Evolutionary conservation across 1,284 basidiomycete species (phyloP).

Genomic region (Cystobasidium pallidum): DNA sequence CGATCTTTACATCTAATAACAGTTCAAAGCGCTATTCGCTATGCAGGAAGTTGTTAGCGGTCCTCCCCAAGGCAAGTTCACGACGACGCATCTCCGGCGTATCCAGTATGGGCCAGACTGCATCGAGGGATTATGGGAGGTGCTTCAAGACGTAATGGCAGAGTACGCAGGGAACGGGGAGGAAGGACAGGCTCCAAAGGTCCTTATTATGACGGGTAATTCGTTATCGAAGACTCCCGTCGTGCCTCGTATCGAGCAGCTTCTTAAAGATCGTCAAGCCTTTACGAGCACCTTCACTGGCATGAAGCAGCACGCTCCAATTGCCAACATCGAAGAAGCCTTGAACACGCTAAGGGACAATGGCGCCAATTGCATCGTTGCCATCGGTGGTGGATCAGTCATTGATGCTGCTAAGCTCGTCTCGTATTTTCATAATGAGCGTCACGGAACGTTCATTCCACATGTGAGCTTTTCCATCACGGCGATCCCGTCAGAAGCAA

Average conservation of each 20-base stretch:
- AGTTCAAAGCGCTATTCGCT: too few species aligned
- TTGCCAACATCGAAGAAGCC: constrained; percentile 68
- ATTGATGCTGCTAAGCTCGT: constrained; percentile 74
- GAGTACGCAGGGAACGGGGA: background rate
- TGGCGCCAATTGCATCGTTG: constrained; percentile 69
- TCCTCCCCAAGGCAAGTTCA: constrained; percentile 19
- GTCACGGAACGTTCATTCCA: constrained; percentile 60
- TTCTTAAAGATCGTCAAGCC: constrained; percentile 63
- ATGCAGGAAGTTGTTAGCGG: constrained; percentile 19
- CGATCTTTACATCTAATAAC: too few species aligned
- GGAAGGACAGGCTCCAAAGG: constrained; percentile 11
- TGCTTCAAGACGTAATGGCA: constrained; percentile 25
- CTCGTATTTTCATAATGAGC: constrained; percentile 65
- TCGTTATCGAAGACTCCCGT: constrained; percentile 60
- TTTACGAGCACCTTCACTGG: constrained; percentile 71
- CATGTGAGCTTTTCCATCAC: constrained; percentile 41
- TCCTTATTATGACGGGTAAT: constrained; percentile 65
- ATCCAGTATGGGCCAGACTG: constrained; percentile 41
- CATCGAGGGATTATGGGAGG: constrained; percentile 16
- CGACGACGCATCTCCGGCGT: constrained; percentile 28
- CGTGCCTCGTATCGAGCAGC: constrained; percentile 64
- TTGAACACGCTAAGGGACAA: constrained; percentile 22
- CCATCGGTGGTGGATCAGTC: constrained; percentile 77
- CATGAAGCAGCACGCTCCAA: constrained; percentile 75
- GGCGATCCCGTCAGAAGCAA: constrained; percentile 5